Evolutionary conservation across 1,139 yeast genomes (phyloP).

Genomic region (Eremothecium gossypii): DNA sequence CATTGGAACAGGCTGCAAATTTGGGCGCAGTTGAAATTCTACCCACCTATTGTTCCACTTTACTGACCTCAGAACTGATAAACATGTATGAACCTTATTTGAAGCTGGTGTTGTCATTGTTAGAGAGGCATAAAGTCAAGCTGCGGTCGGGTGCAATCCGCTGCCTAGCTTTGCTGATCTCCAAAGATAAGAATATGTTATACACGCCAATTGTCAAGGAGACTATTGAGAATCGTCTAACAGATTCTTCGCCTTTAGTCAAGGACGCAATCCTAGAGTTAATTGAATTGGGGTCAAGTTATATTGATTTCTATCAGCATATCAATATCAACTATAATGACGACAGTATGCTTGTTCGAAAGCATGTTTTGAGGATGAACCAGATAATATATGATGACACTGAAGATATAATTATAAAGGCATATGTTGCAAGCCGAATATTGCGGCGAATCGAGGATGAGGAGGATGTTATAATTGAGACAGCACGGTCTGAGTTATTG

Average conservation of each 20-base stretch:
- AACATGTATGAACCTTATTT: slow-evolving; percentile 47
- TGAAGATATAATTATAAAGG: slow-evolving; percentile 29
- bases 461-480: slow-evolving; percentile 47
- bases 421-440: slow-evolving; percentile 41
- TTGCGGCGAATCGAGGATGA: slow-evolving; percentile 58
- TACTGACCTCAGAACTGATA: slow-evolving; percentile 32
- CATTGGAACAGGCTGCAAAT: background rate
- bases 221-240: slow-evolving; percentile 43
- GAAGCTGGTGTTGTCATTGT: slow-evolving; percentile 35
- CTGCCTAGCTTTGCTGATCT: slow-evolving; percentile 42
- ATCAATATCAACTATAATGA: slow-evolving; percentile 40
- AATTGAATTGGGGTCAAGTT: slow-evolving; percentile 36
- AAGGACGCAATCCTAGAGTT: slow-evolving; percentile 70
- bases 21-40: background rate
- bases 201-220: slow-evolving; percentile 41
- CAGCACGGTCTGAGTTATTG: slow-evolving; percentile 36
- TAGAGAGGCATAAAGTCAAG: slow-evolving; percentile 40
- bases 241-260: slow-evolving; percentile 60
- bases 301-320: slow-evolving; percentile 43
- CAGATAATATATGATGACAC: slow-evolving; percentile 40
- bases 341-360: slow-evolving; percentile 56
- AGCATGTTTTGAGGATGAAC: slow-evolving; percentile 48
- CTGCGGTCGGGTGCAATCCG: slow-evolving; percentile 58
- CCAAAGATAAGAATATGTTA: slow-evolving; percentile 44
- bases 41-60: slow-evolving; percentile 16